Percentiles rank a stretch among this genome's conserved stretches.
Evolutionary conservation across 78 protist species (phyloP).

Genomic region (Dictyostelium brefeldianum): DNA sequence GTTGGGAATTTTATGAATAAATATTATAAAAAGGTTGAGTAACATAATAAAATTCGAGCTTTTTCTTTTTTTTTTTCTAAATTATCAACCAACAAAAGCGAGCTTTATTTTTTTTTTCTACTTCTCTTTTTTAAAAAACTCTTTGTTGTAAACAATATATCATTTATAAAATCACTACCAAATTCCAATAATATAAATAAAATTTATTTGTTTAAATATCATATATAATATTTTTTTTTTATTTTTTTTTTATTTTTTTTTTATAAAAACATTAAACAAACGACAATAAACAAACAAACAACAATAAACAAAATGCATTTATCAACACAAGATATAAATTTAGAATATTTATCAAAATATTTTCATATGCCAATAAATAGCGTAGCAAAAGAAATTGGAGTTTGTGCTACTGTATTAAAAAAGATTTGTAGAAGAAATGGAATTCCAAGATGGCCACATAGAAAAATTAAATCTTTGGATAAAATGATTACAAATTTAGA

Average conservation of each 20-base stretch:
- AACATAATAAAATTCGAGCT: too few species aligned
- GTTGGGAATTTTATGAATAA: too few species aligned
- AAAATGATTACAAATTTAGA: constrained; percentile 74
- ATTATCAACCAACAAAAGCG: too few species aligned
- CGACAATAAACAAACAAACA: neutral
- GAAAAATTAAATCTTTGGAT: constrained; percentile 76
- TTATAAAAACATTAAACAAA: neutral
- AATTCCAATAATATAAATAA: too few species aligned
- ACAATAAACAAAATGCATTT: constrained; percentile 27
- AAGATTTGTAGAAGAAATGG: constrained; percentile 80
- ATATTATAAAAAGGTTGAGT: too few species aligned
- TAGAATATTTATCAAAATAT: constrained; percentile 62
- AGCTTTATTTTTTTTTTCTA: too few species aligned
- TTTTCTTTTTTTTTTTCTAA: too few species aligned
- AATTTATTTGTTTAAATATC: neutral
- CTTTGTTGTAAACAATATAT: too few species aligned
- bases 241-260: neutral
- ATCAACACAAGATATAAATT: constrained; percentile 51
- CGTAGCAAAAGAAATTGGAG: constrained; percentile 83
- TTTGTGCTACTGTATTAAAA: constrained; percentile 80
- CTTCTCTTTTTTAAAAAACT: too few species aligned
- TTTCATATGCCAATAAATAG: constrained; percentile 78
- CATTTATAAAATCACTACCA: too few species aligned
- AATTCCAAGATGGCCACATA: constrained; percentile 84
- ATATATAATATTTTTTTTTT: too few species aligned